Evolutionary conservation across 164 flowering plant genomes (phyloP).

Genomic region (Stephania yunnanensis): DNA sequence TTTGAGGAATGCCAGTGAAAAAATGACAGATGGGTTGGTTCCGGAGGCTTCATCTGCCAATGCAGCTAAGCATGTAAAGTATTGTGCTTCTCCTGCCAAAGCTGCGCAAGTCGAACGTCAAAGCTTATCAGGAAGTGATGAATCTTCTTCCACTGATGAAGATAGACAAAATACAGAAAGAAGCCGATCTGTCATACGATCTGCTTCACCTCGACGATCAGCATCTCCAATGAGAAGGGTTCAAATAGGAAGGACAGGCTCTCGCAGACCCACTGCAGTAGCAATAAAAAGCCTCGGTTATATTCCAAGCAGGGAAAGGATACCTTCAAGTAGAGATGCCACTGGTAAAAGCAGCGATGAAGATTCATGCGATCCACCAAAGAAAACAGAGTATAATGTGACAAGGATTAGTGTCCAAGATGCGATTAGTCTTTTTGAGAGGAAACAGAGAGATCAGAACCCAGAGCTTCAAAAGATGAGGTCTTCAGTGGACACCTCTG

Average conservation of each 20-base stretch:
- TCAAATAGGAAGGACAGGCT: constrained; percentile 76
- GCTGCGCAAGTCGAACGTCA: constrained; percentile 62
- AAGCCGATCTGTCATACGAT: constrained; percentile 58
- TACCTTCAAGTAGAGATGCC: constrained; percentile 33
- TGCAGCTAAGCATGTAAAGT: constrained; percentile 33
- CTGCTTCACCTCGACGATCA: constrained; percentile 76
- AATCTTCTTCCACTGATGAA: constrained; percentile 56
- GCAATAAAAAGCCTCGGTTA: constrained; percentile 67
- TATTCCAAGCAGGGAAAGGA: constrained; percentile 54
- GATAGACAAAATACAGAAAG: constrained; percentile 50
- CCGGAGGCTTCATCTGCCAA: constrained; percentile 20
- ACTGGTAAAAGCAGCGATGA: constrained; percentile 50
- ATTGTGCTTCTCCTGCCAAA: constrained; percentile 72
- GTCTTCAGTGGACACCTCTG: constrained; percentile 28
- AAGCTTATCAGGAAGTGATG: constrained; percentile 57
- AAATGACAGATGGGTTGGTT: constrained; percentile 15
- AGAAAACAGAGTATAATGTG: constrained; percentile 43
- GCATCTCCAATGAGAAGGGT: constrained; percentile 91
- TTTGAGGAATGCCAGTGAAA: constrained; percentile 21
- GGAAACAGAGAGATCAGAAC: constrained; percentile 61
- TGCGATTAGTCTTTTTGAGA: constrained; percentile 83
- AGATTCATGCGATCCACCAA: constrained; percentile 33
- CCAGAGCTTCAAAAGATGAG: constrained; percentile 40
- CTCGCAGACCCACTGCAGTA: constrained; percentile 63
- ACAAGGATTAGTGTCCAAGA: constrained; percentile 79